Evolutionary conservation across 768 basidiomycete species (phyloP), one percentile per base, ranked within the genome.

Genomic region (Leccinum variicolor): DNA sequence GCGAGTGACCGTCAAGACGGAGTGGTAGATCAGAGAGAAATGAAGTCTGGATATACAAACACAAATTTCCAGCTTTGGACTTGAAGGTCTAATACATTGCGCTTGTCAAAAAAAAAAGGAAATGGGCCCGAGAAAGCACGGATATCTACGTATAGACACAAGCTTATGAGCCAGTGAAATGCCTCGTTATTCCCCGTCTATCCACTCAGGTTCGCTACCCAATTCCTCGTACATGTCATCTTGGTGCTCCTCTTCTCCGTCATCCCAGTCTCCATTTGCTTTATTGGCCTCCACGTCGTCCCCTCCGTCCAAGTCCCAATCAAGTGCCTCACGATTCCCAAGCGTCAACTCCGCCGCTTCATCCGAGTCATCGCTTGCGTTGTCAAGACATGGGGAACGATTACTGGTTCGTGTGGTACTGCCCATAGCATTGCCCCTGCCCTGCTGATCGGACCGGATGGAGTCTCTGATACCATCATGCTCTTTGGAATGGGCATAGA

Each of bases 11-110:
- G 69, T 95, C 93, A 6, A 83, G 78, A 52, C 93, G 87, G n/a
- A 84, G 74, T 2, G 91, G 83, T 2, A 82, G 78, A 48, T 73
- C 69, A 3, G 82, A 77, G 19, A 82, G 76, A 6, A 92, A 76
- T 0, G 89, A 86, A 8, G 83, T 70, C 62, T 84, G 82, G 29
- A 91, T 86, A 67, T 88, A 93, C 3, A 29, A 10, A 29, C 28
- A 29, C 29, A 90, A 83, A 63, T 82, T 82, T 74, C 94, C 92
- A 0, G 91, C 82, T 63, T 92, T 92, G 45, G 91, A 92, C 53
- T n/a, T n/a, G n/a, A 86, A 66, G 29, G 29, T 29, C 29, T 28
- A 28, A 28, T 28, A 28, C 28, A 28, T 28, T 28, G 28, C 28
- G 28, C 28, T 28, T 28, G 28, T 28, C 28, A 8, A 28, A 28